Conservation (phyloP, 75 land plant species). For the Selaginella moellendorffii region DNA sequence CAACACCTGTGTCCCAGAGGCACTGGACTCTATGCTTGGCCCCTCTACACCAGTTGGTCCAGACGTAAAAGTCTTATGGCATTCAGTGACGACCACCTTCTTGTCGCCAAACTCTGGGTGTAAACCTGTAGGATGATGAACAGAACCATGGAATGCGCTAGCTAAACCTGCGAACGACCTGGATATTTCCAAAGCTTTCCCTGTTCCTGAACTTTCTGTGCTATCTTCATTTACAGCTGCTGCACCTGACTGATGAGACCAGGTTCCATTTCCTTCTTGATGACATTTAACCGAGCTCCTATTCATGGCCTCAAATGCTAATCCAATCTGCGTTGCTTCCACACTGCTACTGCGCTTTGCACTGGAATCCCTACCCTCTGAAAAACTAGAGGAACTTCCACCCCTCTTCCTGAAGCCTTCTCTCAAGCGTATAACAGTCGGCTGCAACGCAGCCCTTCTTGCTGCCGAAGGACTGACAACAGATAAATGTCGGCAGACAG, state of each 20-base stretch:
- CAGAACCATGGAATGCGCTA: not conserved
- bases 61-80: constrained; percentile 14
- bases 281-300: constrained; percentile 23
- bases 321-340: constrained; percentile 61
- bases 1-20: constrained; percentile 15
- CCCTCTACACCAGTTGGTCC: not conserved
- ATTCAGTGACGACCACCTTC: not conserved
- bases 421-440: constrained; percentile 81
- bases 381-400: constrained; percentile 87
- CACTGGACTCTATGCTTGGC: constrained; percentile 9
- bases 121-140: not conserved
- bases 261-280: constrained; percentile 25
- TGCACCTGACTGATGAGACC: constrained; percentile 13
- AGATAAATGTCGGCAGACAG: constrained; percentile 58
- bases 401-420: constrained; percentile 80
- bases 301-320: constrained; percentile 35
- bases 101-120: not conserved
- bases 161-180: not conserved
- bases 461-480: constrained; percentile 66
- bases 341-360: constrained; percentile 65
- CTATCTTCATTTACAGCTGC: constrained; percentile 28
- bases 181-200: not conserved
- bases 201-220: constrained; percentile 27
- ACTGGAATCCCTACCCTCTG: constrained; percentile 95
- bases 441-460: constrained; percentile 80